Evolutionary conservation across 257 asterid genomes (phyloP).

Genomic region (Jacaranda copaia): DNA sequence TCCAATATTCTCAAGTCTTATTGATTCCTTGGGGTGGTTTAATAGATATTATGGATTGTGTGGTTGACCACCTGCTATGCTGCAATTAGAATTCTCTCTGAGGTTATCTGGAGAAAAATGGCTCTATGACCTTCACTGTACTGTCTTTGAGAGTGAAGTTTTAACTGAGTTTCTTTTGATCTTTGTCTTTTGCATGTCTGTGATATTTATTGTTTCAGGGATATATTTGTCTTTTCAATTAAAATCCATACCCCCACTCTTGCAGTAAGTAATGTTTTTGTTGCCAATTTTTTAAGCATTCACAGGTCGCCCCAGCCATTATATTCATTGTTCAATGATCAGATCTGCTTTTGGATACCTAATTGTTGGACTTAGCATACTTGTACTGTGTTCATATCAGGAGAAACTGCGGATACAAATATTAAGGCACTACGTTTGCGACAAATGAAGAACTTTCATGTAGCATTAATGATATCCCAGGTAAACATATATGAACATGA

Average conservation of each 20-base stretch:
- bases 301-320: neutral
- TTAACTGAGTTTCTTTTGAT: slow-evolving; percentile 8
- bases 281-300: slow-evolving; percentile 3
- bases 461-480: slow-evolving; percentile 92
- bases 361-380: slow-evolving; percentile 3
- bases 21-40: neutral
- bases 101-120: neutral
- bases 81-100: neutral
- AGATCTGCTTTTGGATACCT: slow-evolving; percentile 13
- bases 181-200: neutral
- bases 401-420: slow-evolving; percentile 75
- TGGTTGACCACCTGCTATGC: slow-evolving; percentile 13
- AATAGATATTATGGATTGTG: neutral
- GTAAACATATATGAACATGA: slow-evolving; percentile 45
- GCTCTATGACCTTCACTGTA: neutral
- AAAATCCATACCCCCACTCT: neutral
- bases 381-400: slow-evolving; percentile 48
- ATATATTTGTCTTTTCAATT: neutral
- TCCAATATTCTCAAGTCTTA: neutral
- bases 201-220: neutral
- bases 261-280: neutral
- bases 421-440: slow-evolving; percentile 71
- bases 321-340: neutral
- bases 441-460: slow-evolving; percentile 95
- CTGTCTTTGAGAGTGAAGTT: neutral